Base-by-base conservation (phyloP, 2,329 filamentous ascomycete species). In the Colletotrichum cuscutae region DNA sequence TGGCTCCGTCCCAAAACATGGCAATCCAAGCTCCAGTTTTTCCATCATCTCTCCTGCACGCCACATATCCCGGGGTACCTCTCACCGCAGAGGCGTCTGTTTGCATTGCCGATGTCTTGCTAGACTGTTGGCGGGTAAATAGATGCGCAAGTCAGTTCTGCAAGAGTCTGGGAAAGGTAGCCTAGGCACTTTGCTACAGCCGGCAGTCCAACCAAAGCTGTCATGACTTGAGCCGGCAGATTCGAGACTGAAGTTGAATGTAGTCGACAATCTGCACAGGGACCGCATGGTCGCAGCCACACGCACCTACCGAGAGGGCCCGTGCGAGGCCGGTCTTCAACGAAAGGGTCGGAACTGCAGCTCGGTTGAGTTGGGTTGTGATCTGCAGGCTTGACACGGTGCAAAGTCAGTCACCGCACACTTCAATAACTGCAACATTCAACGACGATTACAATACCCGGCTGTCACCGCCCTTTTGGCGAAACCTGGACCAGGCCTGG, bases 1-100 rank as follows among this genome's bases (percentile, higher is more conserved):
- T 72, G 66, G 70, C 66, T 61, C 35, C 54, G 49, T 61, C 56
- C 66, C 70, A 54, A 72, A 49, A 56, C 66, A 57, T 70, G 70
- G 70, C 42, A 60, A 61, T 57, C 54, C 56, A 65, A 28, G 60
- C 56, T 61, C 56, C 59, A 61, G 42, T 60, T 70, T 70, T 70
- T 49, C 60, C 65, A 70, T 60, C 60, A 57, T 61, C 24, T 56
- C 46, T 70, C 60, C 66, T 26, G 62, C 60, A 32, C 46, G 54
- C 59, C 54, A 70, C 61, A 60, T 65, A n/a, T 30, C 59, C 37
- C 19, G 59, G 42, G n/a, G 46, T 12, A 28, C 9, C 13, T 28
- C 19, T 4, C 19, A 26, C 26, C 7, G 5, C 15, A 28, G 15
- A 12, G 28, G n/a, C 13, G 37, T 42, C 15, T 42, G 15, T 42